These are phyloP conservation scores for Anthracocystis setariae DNA, from an alignment of 1,284 basidiomycete species.

Conservation along the genomic window DNA sequence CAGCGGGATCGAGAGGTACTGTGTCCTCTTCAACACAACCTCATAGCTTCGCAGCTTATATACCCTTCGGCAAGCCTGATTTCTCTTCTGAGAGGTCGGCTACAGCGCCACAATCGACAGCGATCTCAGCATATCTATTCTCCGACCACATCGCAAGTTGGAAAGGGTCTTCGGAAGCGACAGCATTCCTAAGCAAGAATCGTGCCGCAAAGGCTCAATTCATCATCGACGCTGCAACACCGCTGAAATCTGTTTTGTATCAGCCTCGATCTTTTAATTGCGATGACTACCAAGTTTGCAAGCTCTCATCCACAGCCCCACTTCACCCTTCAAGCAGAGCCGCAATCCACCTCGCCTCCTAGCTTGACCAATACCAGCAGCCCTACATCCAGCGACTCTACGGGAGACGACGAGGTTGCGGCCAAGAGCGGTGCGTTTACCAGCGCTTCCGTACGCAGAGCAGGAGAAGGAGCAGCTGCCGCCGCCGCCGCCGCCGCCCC, in stretches of 20 bases:
- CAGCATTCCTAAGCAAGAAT: too few species aligned
- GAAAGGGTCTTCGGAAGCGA: too few species aligned
- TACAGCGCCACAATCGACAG: too few species aligned
- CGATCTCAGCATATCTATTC: too few species aligned
- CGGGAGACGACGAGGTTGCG: slow-evolving; percentile 36
- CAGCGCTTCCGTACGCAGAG: slow-evolving; percentile 14
- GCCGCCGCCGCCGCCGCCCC: slow-evolving; percentile 3
- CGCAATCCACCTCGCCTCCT: slow-evolving; percentile 38
- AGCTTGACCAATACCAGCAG: slow-evolving; percentile 42
- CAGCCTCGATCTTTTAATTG: neutral
- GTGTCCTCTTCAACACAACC: too few species aligned
- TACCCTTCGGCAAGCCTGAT: too few species aligned
- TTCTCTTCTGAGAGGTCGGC: too few species aligned
- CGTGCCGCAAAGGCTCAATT: too few species aligned
- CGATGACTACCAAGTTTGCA: slow-evolving; percentile 42
- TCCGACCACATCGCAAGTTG: too few species aligned
- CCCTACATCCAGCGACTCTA: slow-evolving; percentile 47
- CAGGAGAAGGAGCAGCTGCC: slow-evolving; percentile 11
- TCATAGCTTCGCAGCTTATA: too few species aligned
- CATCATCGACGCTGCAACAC: neutral
- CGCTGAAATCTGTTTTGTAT: neutral
- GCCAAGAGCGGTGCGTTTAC: slow-evolving; percentile 14
- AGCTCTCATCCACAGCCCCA: slow-evolving; percentile 6
- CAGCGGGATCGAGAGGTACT: too few species aligned
- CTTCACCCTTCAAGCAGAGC: slow-evolving; percentile 5